These are phyloP conservation scores for Hypoxylon sp. DNA, from an alignment of 2,329 filamentous ascomycete species.

Conservation along the genomic window DNA sequence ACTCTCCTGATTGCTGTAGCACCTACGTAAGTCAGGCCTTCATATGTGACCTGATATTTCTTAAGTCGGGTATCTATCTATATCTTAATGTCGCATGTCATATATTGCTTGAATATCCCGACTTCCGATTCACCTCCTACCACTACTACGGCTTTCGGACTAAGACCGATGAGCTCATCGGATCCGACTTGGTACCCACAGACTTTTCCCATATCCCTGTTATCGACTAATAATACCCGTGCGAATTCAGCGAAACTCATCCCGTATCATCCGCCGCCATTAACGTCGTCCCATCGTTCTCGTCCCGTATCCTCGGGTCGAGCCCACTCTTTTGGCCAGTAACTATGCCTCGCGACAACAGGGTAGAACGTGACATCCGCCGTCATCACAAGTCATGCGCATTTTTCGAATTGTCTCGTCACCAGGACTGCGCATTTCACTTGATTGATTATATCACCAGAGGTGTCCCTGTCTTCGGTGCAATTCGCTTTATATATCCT, in stretches of 20 bases:
- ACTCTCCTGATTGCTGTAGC: background rate
- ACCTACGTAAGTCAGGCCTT: background rate
- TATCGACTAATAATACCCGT: background rate
- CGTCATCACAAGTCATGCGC: background rate
- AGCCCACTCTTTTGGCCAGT: background rate
- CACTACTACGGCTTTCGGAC: background rate
- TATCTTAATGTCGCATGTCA: no score
- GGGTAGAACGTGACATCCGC: background rate
- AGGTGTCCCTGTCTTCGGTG: no score
- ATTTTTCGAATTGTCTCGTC: background rate
- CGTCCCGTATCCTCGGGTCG: slow-evolving; percentile 1
- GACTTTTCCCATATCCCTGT: background rate
- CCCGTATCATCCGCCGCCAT: background rate
- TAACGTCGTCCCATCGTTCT: background rate
- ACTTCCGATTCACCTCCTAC: background rate
- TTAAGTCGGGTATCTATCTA: background rate
- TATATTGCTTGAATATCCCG: background rate
- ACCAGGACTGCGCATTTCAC: no score
- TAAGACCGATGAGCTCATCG: slow-evolving; percentile 2
- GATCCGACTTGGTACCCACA: background rate
- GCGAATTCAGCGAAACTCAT: background rate
- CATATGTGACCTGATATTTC: background rate
- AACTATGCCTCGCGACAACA: background rate
- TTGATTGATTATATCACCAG: no score
- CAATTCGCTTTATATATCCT: no score